Conservation (phyloP, 768 basidiomycete species). For the Podaxis sp. region DNA sequence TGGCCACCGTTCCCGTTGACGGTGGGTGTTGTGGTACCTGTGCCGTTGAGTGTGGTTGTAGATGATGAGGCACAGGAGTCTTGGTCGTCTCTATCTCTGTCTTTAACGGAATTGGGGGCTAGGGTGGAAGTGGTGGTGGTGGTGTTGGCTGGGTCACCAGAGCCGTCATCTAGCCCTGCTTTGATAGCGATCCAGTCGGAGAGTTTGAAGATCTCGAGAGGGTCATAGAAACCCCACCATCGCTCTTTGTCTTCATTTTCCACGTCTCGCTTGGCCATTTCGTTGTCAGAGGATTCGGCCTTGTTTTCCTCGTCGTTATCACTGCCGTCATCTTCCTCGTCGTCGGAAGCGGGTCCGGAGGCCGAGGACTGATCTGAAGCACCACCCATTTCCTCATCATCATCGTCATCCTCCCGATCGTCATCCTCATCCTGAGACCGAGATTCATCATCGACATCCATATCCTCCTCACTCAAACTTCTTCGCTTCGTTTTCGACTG, state of each 20-base stretch:
- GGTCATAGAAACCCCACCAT: conserved; percentile 81
- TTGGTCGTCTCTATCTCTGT: background rate
- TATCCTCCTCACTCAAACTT: background rate
- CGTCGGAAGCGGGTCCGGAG: background rate
- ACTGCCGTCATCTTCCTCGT: conserved; percentile 15
- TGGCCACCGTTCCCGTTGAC: conserved; percentile 12
- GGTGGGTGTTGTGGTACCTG: conserved; percentile 6
- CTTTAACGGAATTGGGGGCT: background rate
- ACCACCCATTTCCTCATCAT: conserved; percentile 12
- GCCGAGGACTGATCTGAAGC: background rate
- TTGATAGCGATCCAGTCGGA: conserved; percentile 64
- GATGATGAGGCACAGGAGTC: conserved; percentile 18
- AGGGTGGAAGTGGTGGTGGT: background rate
- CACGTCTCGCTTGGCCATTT: conserved; percentile 15
- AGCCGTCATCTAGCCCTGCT: conserved; percentile 38
- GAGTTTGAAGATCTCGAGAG: conserved; percentile 61
- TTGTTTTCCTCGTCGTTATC: conserved; percentile 21
- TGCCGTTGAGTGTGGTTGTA: conserved; percentile 14
- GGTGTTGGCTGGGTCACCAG: conserved; percentile 16
- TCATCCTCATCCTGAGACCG: conserved; percentile 19
- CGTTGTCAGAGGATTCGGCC: background rate
- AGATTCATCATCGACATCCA: background rate
- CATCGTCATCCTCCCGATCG: conserved; percentile 19
- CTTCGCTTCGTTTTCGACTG: conserved; percentile 4
- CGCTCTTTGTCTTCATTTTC: conserved; percentile 42